Evolutionary conservation across 768 basidiomycete species (phyloP).

Genomic region (Macrolepiota fuliginosa): DNA sequence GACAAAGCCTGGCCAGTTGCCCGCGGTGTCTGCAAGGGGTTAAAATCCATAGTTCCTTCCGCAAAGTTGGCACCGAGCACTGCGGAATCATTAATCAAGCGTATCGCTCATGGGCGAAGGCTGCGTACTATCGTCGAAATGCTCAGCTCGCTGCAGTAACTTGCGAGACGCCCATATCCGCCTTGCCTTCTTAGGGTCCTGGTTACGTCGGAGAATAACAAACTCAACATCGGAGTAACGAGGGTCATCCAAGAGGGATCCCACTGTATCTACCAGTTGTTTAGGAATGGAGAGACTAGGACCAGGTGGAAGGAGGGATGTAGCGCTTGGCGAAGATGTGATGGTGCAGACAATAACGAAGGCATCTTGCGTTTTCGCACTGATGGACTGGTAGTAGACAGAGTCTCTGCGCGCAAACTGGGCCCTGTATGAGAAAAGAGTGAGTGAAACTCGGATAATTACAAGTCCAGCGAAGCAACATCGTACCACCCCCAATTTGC

Average conservation of each 20-base stretch:
- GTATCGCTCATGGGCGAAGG: background rate
- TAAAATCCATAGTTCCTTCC: slow-evolving; percentile 38
- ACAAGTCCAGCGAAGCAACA: background rate
- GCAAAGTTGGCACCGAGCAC: slow-evolving; percentile 76
- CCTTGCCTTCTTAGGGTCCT: slow-evolving; percentile 33
- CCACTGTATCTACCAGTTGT: slow-evolving; percentile 67
- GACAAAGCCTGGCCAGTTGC: slow-evolving; percentile 18
- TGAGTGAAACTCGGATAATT: background rate
- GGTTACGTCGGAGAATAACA: slow-evolving; percentile 50
- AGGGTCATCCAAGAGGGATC: slow-evolving; percentile 75
- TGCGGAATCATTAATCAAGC: slow-evolving; percentile 22
- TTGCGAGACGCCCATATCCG: slow-evolving; percentile 70
- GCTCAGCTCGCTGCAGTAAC: slow-evolving; percentile 69
- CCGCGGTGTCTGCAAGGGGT: slow-evolving; percentile 22
- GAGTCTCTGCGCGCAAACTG: slow-evolving; percentile 77
- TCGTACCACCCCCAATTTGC: slow-evolving; percentile 86
- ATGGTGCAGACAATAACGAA: slow-evolving; percentile 80
- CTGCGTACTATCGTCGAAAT: slow-evolving; percentile 68
- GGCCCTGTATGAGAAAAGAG: slow-evolving; percentile 43
- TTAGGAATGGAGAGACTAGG: slow-evolving; percentile 61
- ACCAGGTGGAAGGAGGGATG: slow-evolving; percentile 40
- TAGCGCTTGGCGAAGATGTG: slow-evolving; percentile 57
- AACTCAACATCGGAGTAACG: slow-evolving; percentile 85
- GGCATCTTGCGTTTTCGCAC: slow-evolving; percentile 57
- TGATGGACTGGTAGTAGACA: slow-evolving; percentile 57